phyloP scores from a whole-genome alignment of 1,284 basidiomycete genomes.

The Uromyces viciae-fabae region DNA sequence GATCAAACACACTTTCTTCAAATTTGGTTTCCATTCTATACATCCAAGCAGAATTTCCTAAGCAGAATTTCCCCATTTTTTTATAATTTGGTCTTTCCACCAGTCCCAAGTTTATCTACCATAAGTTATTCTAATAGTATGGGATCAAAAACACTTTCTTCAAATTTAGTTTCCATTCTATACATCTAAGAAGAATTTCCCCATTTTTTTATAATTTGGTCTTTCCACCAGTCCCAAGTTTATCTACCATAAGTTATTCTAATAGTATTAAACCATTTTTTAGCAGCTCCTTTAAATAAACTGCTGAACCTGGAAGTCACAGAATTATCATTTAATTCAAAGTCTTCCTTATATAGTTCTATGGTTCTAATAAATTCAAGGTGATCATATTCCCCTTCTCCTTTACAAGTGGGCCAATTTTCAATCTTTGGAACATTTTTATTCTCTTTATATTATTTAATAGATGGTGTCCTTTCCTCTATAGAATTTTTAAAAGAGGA shows the following conservation, averaged over 20 bases:
- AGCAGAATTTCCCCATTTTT: neutral
- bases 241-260: neutral
- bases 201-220: neutral
- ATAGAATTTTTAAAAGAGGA: too few relatives aligned
- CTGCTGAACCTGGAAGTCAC: neutral
- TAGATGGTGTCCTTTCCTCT: too few relatives aligned
- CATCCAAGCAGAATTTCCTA: slow-evolving; percentile 1
- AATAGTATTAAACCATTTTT: neutral
- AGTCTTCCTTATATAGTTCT: neutral
- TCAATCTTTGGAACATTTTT: too few relatives aligned
- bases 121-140: neutral
- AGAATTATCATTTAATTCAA: neutral
- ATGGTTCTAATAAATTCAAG: too few relatives aligned
- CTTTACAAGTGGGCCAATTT: neutral
- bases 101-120: neutral
- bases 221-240: neutral
- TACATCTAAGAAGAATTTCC: too few relatives aligned
- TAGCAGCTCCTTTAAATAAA: neutral
- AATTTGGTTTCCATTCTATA: neutral
- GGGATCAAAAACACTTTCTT: too few relatives aligned
- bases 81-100: neutral
- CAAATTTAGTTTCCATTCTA: too few relatives aligned
- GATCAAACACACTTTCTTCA: neutral
- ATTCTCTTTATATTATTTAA: too few relatives aligned
- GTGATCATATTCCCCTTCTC: too few relatives aligned